Evolutionary conservation across 495 filamentous ascomycete species (phyloP), one percentile per base, ranked within the genome.

Genomic region (Aspergillus heteromorphus): DNA sequence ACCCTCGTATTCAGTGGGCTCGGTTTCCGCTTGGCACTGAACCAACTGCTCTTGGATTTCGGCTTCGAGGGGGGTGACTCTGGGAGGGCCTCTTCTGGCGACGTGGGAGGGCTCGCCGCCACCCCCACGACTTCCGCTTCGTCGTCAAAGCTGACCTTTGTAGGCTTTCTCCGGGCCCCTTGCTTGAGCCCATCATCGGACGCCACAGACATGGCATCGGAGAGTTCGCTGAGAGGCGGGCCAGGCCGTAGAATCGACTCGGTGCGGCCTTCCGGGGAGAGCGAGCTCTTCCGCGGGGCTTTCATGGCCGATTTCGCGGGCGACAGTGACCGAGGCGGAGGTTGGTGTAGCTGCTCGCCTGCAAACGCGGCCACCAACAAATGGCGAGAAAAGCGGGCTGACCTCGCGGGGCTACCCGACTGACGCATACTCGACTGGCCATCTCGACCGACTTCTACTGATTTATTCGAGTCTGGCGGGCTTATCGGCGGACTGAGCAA

Each of bases 271-370:
- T 77, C 71, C 4, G 79, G 77, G 2, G 80, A 82, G 10, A 77
- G 68, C 2, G 79, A 76, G 14, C 65, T 70, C 5, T 73, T 69
- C 8, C 87, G 79, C 18, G 83, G 72, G 40, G 82, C 76, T 59
- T 96, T 96, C 60, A 96, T 59, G 0, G 91, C 91, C 13, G 91
- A 92, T 64, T 96, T 96, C 4, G 81, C 84, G 20, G 91, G 91
- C 0, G 91, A 96, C 1, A 88, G 73, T 0, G 91, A 91, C 45
- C 91, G 79, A 17, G 86, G 82, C 14, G 87, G 88, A 20, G 91
- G 91, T 45, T 86, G 76, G 65, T 96, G 90, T 54, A 80, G 71
- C 17, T 73, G 65, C n/a, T 72, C 76, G 34, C 70, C 73, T 1
- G 69, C 21, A 30, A 60, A 49, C 6, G 69, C 67, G 23, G 84